These are phyloP conservation scores for Colletotrichum zoysiae DNA, from an alignment of 2,329 filamentous ascomycete species.

Conservation along the genomic window DNA sequence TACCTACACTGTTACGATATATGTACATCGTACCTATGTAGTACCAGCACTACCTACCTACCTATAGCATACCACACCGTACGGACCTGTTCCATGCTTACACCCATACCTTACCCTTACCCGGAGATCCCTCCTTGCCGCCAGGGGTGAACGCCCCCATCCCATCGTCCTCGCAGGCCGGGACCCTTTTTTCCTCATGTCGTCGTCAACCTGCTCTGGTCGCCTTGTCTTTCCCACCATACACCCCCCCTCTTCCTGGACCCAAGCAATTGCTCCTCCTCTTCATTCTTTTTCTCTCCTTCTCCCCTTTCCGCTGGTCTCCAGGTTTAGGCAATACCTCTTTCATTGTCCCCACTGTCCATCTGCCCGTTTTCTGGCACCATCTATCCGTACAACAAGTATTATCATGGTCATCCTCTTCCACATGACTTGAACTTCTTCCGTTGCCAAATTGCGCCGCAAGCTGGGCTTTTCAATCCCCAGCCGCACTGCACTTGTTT, in stretches of 20 bases:
- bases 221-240: constrained; percentile 27
- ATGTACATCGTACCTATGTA: too few species aligned
- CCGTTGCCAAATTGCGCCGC: background rate
- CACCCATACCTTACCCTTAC: constrained; percentile 14
- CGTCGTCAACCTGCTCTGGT: constrained; percentile 15
- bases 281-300: background rate
- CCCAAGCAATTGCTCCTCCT: constrained; percentile 25
- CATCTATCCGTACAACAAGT: background rate
- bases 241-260: background rate
- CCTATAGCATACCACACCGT: background rate
- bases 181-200: constrained; percentile 27
- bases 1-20: background rate
- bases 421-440: constrained; percentile 5
- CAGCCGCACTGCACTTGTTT: constrained; percentile 17
- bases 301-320: constrained; percentile 22
- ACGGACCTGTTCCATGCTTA: background rate
- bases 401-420: constrained; percentile 3
- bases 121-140: constrained; percentile 30
- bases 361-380: constrained; percentile 18
- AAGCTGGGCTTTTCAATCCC: constrained; percentile 1
- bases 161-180: background rate
- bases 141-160: constrained; percentile 25
- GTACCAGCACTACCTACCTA: too few species aligned
- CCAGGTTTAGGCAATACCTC: background rate
- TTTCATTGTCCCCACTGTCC: constrained; percentile 19